Conservation (phyloP, 106 monocot genomes). For the Triglochin maritima region DNA sequence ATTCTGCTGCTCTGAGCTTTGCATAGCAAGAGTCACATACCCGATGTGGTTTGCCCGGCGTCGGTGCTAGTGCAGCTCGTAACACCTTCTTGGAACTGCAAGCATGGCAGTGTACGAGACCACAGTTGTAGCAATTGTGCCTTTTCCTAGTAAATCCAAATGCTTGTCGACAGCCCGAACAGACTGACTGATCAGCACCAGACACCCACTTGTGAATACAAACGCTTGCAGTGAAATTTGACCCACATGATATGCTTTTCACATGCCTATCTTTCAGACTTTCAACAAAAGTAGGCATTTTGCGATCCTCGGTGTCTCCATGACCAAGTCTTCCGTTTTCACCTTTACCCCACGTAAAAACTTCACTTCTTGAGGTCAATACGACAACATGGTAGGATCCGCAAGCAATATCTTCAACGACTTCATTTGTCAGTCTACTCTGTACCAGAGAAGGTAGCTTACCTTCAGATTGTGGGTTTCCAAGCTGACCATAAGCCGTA, state of each 20-base stretch:
- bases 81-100: conserved; percentile 53
- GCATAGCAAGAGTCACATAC: conserved; percentile 59
- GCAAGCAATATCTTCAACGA: conserved; percentile 56
- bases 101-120: conserved; percentile 54
- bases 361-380: conserved; percentile 51
- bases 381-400: conserved; percentile 45
- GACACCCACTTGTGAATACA: conserved; percentile 76
- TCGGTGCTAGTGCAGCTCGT: conserved; percentile 46
- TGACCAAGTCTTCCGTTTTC: conserved; percentile 60
- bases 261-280: conserved; percentile 58
- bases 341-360: conserved; percentile 62
- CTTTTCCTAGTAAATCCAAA: conserved; percentile 67
- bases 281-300: conserved; percentile 46
- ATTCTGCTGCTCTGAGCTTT: conserved; percentile 25
- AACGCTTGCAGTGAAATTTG: conserved; percentile 56
- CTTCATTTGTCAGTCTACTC: conserved; percentile 30
- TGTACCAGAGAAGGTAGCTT: conserved; percentile 33
- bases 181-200: conserved; percentile 47
- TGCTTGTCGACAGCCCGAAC: conserved; percentile 62
- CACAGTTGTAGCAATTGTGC: conserved; percentile 63
- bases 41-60: conserved; percentile 57
- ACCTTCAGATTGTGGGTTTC: conserved; percentile 31
- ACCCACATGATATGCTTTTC: conserved; percentile 63
- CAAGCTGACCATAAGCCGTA: conserved; percentile 43
- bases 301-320: conserved; percentile 45